Evolutionary conservation across 2,329 filamentous ascomycete species (phyloP), one percentile per base, ranked within the genome.

Genomic region (Rhytidhysteron rufulum): DNA sequence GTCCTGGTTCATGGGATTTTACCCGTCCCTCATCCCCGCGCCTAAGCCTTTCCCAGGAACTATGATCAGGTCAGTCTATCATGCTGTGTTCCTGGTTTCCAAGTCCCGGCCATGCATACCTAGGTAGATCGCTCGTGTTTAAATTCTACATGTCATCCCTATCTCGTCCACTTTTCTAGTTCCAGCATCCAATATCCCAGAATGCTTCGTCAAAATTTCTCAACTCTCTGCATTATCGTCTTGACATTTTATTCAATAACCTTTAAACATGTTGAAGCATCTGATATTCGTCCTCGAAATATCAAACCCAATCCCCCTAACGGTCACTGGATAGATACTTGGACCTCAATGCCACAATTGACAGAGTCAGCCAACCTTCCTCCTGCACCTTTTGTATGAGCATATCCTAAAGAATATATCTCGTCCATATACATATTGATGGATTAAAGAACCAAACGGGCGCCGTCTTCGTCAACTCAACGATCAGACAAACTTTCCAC

Each of bases 301-400:
- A 48, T 42, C n/a, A 17, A 41, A 35, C 53, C 54, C 25, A 60
- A 57, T 25, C 57, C 58, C 18, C 42, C 50, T 8, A 53, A 58
- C 45, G 60, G 70, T 34, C 73, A 77, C 45, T 84, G 80, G 80
- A 70, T 82, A 11, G 74, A 77, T 46, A 79, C 76, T 2, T 85
- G 81, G 82, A 75, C 77, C 0, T 70, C 78, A 2, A 84, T 84
- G 80, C 80, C 80, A 0, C 80, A 85, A 55, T 63, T 82, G 30
- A 79, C 79, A 2, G 82, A 85, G 52, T 73, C 71, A 8, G 68
- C 63, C 34, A 85, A 85, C 48, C 68, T 85, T 16, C 81, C 82
- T 8, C 75, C 76, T 1, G 57, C 72, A 3, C 77, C 79, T 31
- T 85, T 80, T 53, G 58, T 61, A 53, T 29, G 52, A 41, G 15